A percentile compares a stretch with the other conserved stretches of the same genome.
Evolutionary conservation across 768 basidiomycete species (phyloP).

Genomic region (Suillus brevipes): DNA sequence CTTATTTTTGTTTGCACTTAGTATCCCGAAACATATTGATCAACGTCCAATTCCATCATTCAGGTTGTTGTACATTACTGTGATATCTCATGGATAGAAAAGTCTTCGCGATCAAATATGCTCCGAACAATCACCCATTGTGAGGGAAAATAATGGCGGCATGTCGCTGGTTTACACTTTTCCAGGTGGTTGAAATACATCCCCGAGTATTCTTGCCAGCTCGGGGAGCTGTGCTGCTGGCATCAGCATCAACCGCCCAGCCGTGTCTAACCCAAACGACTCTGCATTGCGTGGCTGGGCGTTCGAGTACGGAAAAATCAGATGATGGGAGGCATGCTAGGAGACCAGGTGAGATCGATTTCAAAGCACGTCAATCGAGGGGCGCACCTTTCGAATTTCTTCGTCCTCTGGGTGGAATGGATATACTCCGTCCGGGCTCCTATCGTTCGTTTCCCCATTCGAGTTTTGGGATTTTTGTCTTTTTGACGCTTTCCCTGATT

Average conservation of each 20-base stretch:
- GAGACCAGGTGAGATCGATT: neutral
- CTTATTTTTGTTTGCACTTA: no score
- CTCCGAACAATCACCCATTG: no score
- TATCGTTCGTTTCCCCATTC: conserved; percentile 17
- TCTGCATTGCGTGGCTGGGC: conserved; percentile 58
- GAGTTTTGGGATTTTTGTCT: conserved; percentile 31
- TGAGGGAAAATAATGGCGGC: no score
- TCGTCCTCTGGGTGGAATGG: conserved; percentile 89
- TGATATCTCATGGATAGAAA: no score
- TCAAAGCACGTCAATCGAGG: neutral
- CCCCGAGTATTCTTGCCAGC: conserved; percentile 41
- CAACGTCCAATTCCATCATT: no score
- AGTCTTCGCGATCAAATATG: no score
- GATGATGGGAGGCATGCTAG: conserved; percentile 24
- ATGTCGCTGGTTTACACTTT: neutral
- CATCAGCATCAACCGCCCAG: conserved; percentile 66
- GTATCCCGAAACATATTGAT: no score
- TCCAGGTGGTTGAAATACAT: conserved; percentile 31
- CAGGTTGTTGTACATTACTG: no score
- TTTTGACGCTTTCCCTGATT: conserved; percentile 39
- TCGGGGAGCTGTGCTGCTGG: conserved; percentile 42
- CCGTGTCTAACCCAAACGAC: conserved; percentile 69
- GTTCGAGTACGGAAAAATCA: conserved; percentile 49
- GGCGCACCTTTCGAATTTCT: conserved; percentile 59
- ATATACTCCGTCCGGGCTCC: conserved; percentile 54